These are phyloP conservation scores for Plantago rigida DNA, from an alignment of 305 asterid species.

Conservation along the genomic window DNA sequence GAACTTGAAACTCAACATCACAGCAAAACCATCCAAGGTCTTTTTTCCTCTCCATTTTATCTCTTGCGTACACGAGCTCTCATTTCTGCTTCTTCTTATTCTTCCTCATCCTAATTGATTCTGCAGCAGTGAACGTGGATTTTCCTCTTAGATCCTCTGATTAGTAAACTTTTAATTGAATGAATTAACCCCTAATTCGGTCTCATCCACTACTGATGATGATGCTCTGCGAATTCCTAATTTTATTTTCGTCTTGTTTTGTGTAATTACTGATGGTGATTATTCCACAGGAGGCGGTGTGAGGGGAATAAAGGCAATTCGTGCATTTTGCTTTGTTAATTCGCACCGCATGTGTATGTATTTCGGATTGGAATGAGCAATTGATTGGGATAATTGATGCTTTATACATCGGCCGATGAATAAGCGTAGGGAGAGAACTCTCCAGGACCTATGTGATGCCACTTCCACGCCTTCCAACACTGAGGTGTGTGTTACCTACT, in stretches of 20 bases:
- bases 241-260: conserved; percentile 22
- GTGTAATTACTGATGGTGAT: background rate
- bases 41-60: background rate
- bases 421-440: conserved; percentile 44
- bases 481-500: conserved; percentile 39
- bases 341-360: background rate
- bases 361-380: conserved; percentile 13
- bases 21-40: conserved; percentile 33
- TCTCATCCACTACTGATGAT: background rate
- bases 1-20: conserved; percentile 33
- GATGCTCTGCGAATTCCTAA: conserved; percentile 21
- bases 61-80: conserved; percentile 15
- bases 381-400: conserved; percentile 33
- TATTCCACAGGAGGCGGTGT: background rate
- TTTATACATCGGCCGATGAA: conserved; percentile 49
- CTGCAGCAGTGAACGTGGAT: background rate
- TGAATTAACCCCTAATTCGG: conserved; percentile 5
- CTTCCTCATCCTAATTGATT: conserved; percentile 18
- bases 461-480: conserved; percentile 42
- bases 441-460: conserved; percentile 47
- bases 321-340: background rate
- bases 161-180: background rate
- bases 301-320: conserved; percentile 19
- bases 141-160: background rate
- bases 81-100: conserved; percentile 16